Base-by-base conservation (phyloP, 805 yeast genomes). In the Teunomyces pallodes region DNA sequence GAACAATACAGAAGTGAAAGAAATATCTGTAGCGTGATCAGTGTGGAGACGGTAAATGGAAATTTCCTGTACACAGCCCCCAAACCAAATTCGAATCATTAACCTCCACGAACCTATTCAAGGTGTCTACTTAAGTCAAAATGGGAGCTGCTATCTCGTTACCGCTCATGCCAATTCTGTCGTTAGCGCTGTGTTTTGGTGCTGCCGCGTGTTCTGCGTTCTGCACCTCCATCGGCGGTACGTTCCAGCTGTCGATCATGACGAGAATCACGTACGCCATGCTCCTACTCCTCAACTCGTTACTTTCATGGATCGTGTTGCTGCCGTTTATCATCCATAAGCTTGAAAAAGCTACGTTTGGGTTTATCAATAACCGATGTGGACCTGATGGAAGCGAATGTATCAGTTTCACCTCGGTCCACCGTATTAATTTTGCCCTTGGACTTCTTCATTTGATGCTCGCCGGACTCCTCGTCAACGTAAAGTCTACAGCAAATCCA, bases 401-500 rank as follows among this genome's bases (percentile, higher is more conserved):
- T 65, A 74, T 74, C 42, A 96, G 97, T 42, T 94, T 92, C 66
- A 88, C 90, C 12, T 91, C 96, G 4, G 97, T 94, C n/a, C 95
- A 94, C 64, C 73, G 98, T 47, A 74, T 94, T 58, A 90, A 90
- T 67, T 87, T 90, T 61, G 91, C 97, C 2, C 71, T 94, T 14
- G 98, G 96, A 2, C 44, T 83, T 46, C 67, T 90, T 49, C 99
- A 94, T 69, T 58, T 91, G 30, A 53, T 83, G 0, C 69, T 94
- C 47, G 96, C 94, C 1, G 66, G 71, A 2, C 59, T 87, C 36
- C 71, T 94, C 40, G 61, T 86, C 8, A 88, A 90, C 16, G 95
- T 91, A 4, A 82, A 81, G 54, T 84, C 94, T 0, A 84, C 96
- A 1, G 68, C 80, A 28, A 84, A 90, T 62, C 86, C 91, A 16